Conservation (phyloP, 2,329 filamentous ascomycete genomes). For the Aspergillus piperis region DNA sequence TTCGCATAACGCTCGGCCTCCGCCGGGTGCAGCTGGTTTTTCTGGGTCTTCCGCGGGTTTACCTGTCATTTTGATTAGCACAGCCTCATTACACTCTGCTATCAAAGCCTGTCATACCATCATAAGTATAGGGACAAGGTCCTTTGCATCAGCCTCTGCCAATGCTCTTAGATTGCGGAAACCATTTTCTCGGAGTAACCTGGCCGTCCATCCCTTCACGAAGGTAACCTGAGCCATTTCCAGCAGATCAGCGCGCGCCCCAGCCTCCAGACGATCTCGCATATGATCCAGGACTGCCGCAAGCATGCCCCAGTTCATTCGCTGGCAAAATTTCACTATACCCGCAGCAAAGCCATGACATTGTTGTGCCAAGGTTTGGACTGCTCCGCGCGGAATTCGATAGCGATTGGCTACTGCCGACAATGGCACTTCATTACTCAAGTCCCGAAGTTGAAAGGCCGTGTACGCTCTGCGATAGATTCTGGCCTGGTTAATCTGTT, state of each 20-base stretch:
- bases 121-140: conserved; percentile 70
- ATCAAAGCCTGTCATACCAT: conserved; percentile 52
- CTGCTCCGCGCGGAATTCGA: conserved; percentile 66
- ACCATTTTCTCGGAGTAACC: conserved; percentile 74
- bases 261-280: conserved; percentile 70
- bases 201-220: conserved; percentile 74
- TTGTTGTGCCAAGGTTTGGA: conserved; percentile 72
- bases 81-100: not conserved
- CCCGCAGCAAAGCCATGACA: conserved; percentile 77
- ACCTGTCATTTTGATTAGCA: conserved; percentile 47
- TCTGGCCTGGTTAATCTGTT: conserved; percentile 62
- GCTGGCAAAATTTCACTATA: conserved; percentile 76
- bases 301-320: conserved; percentile 75
- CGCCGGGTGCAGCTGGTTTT: conserved; percentile 54
- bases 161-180: conserved; percentile 68
- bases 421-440: conserved; percentile 75
- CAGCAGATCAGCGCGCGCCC: conserved; percentile 69
- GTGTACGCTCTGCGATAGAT: conserved; percentile 74
- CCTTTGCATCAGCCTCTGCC: conserved; percentile 67
- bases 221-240: conserved; percentile 71
- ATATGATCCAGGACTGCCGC: conserved; percentile 74
- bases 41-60: conserved; percentile 62
- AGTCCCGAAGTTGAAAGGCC: conserved; percentile 73
- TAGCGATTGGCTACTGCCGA: conserved; percentile 71
- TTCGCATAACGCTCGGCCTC: conserved; percentile 63